Evolutionary conservation across 441 rosid species (phyloP).

Genomic region (Croton laevigatus): DNA sequence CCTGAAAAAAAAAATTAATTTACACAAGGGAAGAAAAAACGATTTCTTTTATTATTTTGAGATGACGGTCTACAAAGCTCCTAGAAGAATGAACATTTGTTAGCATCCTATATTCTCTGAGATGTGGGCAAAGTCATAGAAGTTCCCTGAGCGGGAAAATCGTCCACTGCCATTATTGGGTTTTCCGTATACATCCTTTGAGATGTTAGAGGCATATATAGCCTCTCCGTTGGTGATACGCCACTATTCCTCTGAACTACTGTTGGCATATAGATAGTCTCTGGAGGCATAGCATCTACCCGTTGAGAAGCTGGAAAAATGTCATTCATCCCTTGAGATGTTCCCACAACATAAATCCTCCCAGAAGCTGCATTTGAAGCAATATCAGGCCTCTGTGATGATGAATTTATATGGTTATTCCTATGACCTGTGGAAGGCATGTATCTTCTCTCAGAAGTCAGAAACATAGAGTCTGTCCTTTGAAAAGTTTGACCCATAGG

Average conservation of each 20-base stretch:
- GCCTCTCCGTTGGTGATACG: slow-evolving; percentile 30
- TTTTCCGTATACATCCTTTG: slow-evolving; percentile 37
- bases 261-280: slow-evolving; percentile 32
- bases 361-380: slow-evolving; percentile 24
- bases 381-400: slow-evolving; percentile 28
- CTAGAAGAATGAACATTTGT: slow-evolving; percentile 4
- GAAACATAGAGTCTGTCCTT: slow-evolving; percentile 24
- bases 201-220: slow-evolving; percentile 31
- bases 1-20: no score
- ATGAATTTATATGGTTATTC: slow-evolving; percentile 26
- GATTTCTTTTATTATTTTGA: not conserved
- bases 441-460: slow-evolving; percentile 33
- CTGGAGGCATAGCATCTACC: slow-evolving; percentile 21
- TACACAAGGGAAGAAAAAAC: not conserved
- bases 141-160: slow-evolving; percentile 35
- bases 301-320: slow-evolving; percentile 20
- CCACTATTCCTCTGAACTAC: slow-evolving; percentile 31
- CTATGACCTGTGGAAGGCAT: slow-evolving; percentile 30
- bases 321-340: slow-evolving; percentile 20
- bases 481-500: slow-evolving; percentile 17
- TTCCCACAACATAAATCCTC: slow-evolving; percentile 27
- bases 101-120: slow-evolving; percentile 25
- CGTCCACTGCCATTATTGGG: slow-evolving; percentile 34
- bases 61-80: not conserved
- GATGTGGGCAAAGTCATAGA: slow-evolving; percentile 33